Evolutionary conservation across 73 alveolate species (phyloP).

Genomic region (Chromera velia): DNA sequence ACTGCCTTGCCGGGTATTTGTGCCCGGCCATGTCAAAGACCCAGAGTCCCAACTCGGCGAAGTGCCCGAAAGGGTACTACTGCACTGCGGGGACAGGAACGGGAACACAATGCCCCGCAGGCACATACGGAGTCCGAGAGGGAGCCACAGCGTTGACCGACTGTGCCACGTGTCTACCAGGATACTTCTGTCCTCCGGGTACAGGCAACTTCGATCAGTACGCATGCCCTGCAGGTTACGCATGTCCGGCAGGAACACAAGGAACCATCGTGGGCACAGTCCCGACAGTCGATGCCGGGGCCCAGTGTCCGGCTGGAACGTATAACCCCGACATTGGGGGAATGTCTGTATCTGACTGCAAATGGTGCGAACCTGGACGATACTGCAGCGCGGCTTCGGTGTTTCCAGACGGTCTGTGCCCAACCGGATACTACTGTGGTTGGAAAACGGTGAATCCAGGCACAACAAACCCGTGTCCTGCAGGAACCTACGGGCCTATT

Average conservation of each 20-base stretch:
- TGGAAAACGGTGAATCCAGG: too few relatives aligned
- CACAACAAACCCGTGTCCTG: too few relatives aligned
- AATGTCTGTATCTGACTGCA: conserved; percentile 11
- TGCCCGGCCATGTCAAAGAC: too few relatives aligned
- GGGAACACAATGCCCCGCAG: conserved; percentile 46
- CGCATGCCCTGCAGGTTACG: too few relatives aligned
- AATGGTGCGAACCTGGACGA: conserved; percentile 19
- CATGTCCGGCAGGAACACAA: conserved; percentile 30
- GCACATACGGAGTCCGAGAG: conserved; percentile 16
- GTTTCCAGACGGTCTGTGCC: too few relatives aligned
- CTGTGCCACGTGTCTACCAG: conserved; percentile 33
- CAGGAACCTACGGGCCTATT: too few relatives aligned
- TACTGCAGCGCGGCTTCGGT: conserved; percentile 16
- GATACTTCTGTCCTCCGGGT: background rate
- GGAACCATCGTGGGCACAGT: conserved; percentile 40
- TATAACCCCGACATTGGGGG: conserved; percentile 14
- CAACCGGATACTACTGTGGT: too few relatives aligned
- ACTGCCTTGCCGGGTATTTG: too few relatives aligned
- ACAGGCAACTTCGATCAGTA: too few relatives aligned
- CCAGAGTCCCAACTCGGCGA: too few relatives aligned
- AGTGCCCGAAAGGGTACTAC: conserved; percentile 46
- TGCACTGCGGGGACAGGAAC: conserved; percentile 43
- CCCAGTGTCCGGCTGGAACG: conserved; percentile 49
- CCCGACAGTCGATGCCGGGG: conserved; percentile 39
- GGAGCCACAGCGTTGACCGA: conserved; percentile 45